A percentile compares a stretch with the other conserved stretches of the same genome.
These are phyloP conservation scores for Isoetes taiwanensis DNA, from an alignment of 75 land plant genomes.

Conservation along the genomic window DNA sequence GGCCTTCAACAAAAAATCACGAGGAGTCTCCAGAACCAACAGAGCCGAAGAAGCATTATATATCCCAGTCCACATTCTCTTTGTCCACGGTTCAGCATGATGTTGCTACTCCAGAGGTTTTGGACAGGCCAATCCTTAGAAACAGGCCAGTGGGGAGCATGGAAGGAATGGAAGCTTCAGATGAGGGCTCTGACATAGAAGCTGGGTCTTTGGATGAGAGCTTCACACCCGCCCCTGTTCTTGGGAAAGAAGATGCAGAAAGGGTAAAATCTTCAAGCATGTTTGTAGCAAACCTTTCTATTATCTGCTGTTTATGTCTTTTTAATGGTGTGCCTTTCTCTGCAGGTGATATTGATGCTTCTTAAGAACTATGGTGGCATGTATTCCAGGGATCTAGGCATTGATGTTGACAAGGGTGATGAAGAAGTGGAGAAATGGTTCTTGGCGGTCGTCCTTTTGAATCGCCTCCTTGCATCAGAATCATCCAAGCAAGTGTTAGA, in stretches of 20 bases:
- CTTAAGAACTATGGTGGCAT: neutral
- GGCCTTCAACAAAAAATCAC: neutral
- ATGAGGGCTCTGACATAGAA: neutral
- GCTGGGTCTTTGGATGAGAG: neutral
- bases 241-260: neutral
- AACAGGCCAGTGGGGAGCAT: neutral
- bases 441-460: neutral
- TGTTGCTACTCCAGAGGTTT: conserved; percentile 5
- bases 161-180: neutral
- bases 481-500: neutral
- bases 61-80: no score
- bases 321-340: neutral
- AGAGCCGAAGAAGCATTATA: no score
- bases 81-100: neutral
- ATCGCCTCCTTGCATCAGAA: neutral
- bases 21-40: neutral
- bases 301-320: neutral
- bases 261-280: neutral
- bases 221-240: neutral
- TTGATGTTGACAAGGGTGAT: conserved; percentile 4
- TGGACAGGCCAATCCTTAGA: no score
- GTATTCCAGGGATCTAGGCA: neutral
- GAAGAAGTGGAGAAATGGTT: conserved; percentile 7
- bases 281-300: neutral
- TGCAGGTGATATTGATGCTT: neutral